A percentile compares a stretch with the other conserved stretches of the same genome.
Evolutionary conservation across 2,329 filamentous ascomycete genomes (phyloP).

Genomic region (Davidsoniella neocaledoniae): DNA sequence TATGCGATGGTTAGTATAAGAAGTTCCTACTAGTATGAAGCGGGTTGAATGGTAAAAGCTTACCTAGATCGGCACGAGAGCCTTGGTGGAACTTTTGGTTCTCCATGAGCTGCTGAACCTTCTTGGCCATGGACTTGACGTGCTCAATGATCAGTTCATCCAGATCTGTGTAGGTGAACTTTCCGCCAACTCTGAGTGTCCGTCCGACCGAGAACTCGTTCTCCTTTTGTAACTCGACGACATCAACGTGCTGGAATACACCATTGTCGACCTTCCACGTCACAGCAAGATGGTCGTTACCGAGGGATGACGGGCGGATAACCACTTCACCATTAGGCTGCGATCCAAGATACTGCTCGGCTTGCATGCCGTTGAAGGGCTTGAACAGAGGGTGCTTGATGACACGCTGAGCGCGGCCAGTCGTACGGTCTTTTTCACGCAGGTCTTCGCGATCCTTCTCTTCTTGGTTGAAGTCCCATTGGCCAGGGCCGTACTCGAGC

Average conservation of each 20-base stretch:
- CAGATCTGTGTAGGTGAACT: conserved; percentile 85
- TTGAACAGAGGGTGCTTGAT: conserved; percentile 97
- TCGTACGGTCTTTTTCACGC: conserved; percentile 70
- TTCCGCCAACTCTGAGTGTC: conserved; percentile 68
- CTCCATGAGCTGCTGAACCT: conserved; percentile 89
- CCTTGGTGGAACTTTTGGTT: conserved; percentile 86
- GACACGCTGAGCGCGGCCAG: conserved; percentile 76
- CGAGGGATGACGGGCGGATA: conserved; percentile 88
- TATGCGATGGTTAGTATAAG: conserved; percentile 22
- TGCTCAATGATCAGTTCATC: conserved; percentile 96
- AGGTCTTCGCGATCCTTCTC: conserved; percentile 65
- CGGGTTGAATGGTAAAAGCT: conserved; percentile 22
- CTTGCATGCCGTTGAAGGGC: conserved; percentile 80
- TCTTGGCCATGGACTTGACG: conserved; percentile 92
- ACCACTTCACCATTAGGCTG: conserved; percentile 80
- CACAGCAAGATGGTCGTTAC: conserved; percentile 83
- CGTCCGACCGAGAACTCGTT: conserved; percentile 90
- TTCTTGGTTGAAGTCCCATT: conserved; percentile 80
- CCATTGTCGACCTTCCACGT: conserved; percentile 97
- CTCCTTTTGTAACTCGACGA: conserved; percentile 90
- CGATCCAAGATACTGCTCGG: conserved; percentile 80
- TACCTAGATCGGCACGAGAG: conserved; percentile 70
- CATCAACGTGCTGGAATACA: conserved; percentile 95
- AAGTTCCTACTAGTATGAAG: background rate
- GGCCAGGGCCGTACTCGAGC: conserved; percentile 55